Conservation (phyloP, 129 eudicot species). For the Deinandra increscens region DNA sequence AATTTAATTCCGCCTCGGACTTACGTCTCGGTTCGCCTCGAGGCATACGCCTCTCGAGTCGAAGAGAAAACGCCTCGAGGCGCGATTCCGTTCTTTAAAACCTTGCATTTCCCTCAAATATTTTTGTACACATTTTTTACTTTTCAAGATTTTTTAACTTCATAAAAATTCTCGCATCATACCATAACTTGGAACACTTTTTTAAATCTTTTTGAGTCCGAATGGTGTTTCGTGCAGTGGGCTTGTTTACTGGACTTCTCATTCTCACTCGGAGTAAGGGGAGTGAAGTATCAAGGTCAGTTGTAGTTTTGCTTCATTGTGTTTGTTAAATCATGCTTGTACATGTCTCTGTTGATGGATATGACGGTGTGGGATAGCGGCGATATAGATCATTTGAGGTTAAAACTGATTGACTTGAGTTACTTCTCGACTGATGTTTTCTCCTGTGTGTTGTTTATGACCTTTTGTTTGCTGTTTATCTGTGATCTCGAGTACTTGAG, state of each 20-base stretch:
- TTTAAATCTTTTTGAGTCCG: not conserved
- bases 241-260: constrained; percentile 76
- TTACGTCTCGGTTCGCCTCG: too few species aligned
- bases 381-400: constrained; percentile 12
- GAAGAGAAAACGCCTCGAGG: too few species aligned
- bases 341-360: constrained; percentile 28
- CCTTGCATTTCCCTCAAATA: not conserved
- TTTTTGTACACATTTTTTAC: not conserved
- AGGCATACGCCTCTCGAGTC: too few species aligned
- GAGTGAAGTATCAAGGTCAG: constrained; percentile 27
- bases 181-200: not conserved
- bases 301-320: constrained; percentile 23
- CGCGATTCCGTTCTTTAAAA: too few species aligned
- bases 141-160: not conserved
- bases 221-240: constrained; percentile 49
- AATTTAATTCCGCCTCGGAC: too few species aligned
- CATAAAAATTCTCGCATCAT: not conserved
- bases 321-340: constrained; percentile 17
- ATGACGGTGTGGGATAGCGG: constrained; percentile 5
- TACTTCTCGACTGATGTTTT: not conserved
- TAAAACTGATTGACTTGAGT: constrained; percentile 17
- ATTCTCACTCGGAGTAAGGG: constrained; percentile 47
- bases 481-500: too few species aligned
- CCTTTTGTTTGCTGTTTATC: too few species aligned
- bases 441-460: not conserved